These are phyloP conservation scores for Puya raimondii DNA, from an alignment of 176 grass and related monocot genomes.

Conservation along the genomic window DNA sequence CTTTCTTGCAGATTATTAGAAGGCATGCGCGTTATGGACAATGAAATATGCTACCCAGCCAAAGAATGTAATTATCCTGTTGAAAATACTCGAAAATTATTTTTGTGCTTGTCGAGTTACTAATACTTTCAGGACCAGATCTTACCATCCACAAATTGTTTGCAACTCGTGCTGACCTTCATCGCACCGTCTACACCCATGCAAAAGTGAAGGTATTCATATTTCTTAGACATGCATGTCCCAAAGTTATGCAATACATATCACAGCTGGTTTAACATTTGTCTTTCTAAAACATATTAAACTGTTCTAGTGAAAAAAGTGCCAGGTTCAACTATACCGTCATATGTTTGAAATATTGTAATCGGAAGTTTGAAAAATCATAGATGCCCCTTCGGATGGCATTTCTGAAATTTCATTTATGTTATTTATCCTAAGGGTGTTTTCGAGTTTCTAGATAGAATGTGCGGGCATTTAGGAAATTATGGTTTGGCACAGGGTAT, in stretches of 20 bases:
- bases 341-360: no score
- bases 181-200: conserved; percentile 88
- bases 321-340: no score
- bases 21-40: conserved; percentile 72
- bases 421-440: no score
- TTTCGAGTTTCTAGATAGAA: no score
- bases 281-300: no score
- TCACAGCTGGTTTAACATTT: no score
- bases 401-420: no score
- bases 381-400: no score
- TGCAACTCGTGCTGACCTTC: conserved; percentile 80
- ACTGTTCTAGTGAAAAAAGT: no score
- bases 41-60: conserved; percentile 96
- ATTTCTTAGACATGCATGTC: neutral
- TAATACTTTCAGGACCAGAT: conserved; percentile 34
- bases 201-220: conserved; percentile 79
- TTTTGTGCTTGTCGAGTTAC: neutral
- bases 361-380: no score
- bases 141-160: conserved; percentile 87
- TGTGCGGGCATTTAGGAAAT: no score
- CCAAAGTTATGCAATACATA: neutral
- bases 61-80: conserved; percentile 75
- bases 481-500: no score
- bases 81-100: neutral
- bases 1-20: conserved; percentile 44